Base-by-base conservation (phyloP, 352 stramenopile genomes). In the Pythium sp. region DNA sequence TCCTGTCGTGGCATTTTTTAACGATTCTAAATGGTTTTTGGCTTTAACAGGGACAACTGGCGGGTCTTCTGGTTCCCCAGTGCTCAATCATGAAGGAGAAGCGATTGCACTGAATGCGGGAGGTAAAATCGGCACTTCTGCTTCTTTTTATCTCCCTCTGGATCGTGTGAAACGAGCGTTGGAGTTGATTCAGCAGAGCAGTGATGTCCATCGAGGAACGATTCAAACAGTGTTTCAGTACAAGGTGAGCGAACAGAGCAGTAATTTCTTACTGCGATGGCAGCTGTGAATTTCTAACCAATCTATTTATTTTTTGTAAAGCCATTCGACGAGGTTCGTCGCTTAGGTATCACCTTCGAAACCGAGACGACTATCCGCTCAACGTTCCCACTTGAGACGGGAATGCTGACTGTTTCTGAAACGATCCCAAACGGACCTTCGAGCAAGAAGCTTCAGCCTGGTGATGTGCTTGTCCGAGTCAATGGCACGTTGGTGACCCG, bases 61-160 rank as follows among this genome's bases (percentile, higher is more conserved):
- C n/a, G 93, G 93, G 0, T 95, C 84, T 1, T 97, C 89, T 20
- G 93, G 93, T 0, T 96, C 84, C 0, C 93, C 93, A 1, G 92
- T 98, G 41, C 76, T 98, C 7, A 95, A 97, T 66, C 75, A 89
- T 55, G 81, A 93, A 49, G 91, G 91, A 4, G 77, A 97, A 62
- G 93, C 90, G 0, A 94, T 98, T 28, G 93, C 90, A 22, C 72
- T 98, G 38, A 98, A 98, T 72, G 94, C 92, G 18, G 93, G 93
- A 26, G 93, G 90, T 12, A 94, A 92, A 54, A 94, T 91, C 63
- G 82, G 86, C 20, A 94, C 93, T 1, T 81, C 91, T 1, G 89
- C 90, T 32, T 94, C 89, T 0, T 98, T 97, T 60, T 98, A 98
- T 73, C 74, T 98, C 0, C 93, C 93, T 0, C 73, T 98, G 9